phyloP scores from a whole-genome alignment of 352 stramenopile genomes.

The Phytophthora idaei region DNA sequence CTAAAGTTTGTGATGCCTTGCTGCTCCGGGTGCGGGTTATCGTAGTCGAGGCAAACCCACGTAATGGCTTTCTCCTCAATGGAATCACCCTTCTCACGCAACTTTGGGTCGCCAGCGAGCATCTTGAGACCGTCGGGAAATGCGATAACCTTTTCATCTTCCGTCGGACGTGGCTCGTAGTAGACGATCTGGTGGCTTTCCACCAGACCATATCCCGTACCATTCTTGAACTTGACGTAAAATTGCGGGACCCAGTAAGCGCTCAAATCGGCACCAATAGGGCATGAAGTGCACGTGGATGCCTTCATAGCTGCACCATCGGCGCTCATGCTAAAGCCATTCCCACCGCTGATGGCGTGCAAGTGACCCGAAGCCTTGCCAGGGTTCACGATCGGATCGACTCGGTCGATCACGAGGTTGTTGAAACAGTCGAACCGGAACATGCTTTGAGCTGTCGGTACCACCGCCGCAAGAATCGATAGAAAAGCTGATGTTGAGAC shows the following conservation, averaged over 20 bases:
- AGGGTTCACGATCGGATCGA: slow-evolving; percentile 48
- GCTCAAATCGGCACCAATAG: slow-evolving; percentile 50
- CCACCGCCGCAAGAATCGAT: slow-evolving; percentile 5
- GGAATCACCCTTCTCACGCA: slow-evolving; percentile 38
- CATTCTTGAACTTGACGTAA: slow-evolving; percentile 65
- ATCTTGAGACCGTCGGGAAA: slow-evolving; percentile 58
- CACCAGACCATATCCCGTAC: slow-evolving; percentile 51
- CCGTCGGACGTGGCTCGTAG: slow-evolving; percentile 43
- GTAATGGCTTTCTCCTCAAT: slow-evolving; percentile 52
- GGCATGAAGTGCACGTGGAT: slow-evolving; percentile 56
- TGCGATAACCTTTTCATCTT: slow-evolving; percentile 45
- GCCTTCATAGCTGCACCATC: slow-evolving; percentile 44
- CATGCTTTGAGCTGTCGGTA: slow-evolving; percentile 26
- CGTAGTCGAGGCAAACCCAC: slow-evolving; percentile 56
- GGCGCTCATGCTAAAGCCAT: slow-evolving; percentile 54
- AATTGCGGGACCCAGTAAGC: slow-evolving; percentile 61
- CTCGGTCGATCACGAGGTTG: slow-evolving; percentile 57
- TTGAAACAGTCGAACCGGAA: slow-evolving; percentile 63
- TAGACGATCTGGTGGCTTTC: slow-evolving; percentile 64
- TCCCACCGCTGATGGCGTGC: slow-evolving; percentile 53
- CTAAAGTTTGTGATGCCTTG: slow-evolving; percentile 52
- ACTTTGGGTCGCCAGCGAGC: slow-evolving; percentile 45
- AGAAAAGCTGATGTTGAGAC: slow-evolving; percentile 1
- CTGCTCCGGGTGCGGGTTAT: slow-evolving; percentile 46
- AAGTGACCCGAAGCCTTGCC: slow-evolving; percentile 38